Conservation (phyloP, 2,329 filamentous ascomycete species). For the Coniochaeta sp. region DNA sequence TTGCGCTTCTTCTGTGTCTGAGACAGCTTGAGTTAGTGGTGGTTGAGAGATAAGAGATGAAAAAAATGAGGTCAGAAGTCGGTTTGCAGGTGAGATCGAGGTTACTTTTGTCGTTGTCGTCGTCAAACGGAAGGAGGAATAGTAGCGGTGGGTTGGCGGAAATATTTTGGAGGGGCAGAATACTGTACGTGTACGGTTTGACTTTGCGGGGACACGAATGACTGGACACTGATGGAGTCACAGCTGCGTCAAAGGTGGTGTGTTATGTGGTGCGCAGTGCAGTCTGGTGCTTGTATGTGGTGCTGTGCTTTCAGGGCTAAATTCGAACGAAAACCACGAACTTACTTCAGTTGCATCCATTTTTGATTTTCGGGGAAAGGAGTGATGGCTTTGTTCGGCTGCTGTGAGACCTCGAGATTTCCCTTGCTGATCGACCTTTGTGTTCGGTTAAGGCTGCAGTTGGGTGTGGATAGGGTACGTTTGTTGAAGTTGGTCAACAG, state of each 20-base stretch:
- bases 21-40: constrained; percentile 13
- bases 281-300: no score
- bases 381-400: neutral
- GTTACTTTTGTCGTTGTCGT: constrained; percentile 1
- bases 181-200: constrained; percentile 1
- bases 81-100: neutral
- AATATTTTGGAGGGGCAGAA: constrained; percentile 7
- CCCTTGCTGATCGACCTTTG: no score
- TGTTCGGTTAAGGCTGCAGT: neutral
- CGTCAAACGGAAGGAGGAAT: neutral
- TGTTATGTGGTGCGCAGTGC: neutral
- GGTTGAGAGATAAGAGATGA: neutral
- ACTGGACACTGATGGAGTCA: no score
- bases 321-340: neutral
- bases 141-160: constrained; percentile 1
- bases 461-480: no score
- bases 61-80: no score
- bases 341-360: constrained; percentile 3
- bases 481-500: no score
- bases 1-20: constrained; percentile 53
- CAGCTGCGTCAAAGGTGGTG: no score
- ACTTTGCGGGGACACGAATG: constrained; percentile 2
- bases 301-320: constrained; percentile 1
- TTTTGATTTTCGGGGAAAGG: neutral
- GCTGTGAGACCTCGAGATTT: neutral